These are phyloP conservation scores for Larix sibirica DNA, from an alignment of 83 land plant genomes.

Conservation along the genomic window DNA sequence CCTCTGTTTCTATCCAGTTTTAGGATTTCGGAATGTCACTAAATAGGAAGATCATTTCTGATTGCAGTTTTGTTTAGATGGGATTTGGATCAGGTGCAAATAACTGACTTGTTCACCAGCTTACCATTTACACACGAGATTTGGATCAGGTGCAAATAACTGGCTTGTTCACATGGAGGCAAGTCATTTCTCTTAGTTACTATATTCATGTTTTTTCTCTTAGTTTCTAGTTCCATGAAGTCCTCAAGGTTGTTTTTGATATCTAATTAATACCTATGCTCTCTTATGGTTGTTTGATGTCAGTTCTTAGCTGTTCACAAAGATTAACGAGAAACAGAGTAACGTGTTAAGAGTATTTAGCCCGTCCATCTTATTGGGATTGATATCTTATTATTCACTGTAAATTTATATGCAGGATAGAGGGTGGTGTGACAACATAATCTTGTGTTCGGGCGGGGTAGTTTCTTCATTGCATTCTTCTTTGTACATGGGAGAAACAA, in stretches of 20 bases:
- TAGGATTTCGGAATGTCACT: background rate
- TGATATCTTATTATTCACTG: no score
- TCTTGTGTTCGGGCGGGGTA: conserved; percentile 34
- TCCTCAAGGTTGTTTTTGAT: no score
- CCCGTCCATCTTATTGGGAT: no score
- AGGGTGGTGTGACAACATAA: conserved; percentile 67
- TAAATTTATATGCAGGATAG: conserved; percentile 43
- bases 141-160: conserved; percentile 23
- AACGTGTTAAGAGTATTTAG: no score
- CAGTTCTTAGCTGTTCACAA: no score
- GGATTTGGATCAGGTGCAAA: background rate
- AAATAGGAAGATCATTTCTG: background rate
- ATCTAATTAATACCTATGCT: no score
- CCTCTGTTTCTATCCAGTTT: no score
- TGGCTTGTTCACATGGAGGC: conserved; percentile 30
- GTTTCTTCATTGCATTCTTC: conserved; percentile 53
- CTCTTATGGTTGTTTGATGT: no score
- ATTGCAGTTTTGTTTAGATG: conserved; percentile 31
- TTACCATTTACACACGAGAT: conserved; percentile 25
- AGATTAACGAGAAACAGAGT: no score
- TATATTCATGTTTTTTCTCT: background rate
- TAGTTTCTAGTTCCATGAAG: no score
- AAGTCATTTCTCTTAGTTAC: background rate
- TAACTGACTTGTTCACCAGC: conserved; percentile 11
- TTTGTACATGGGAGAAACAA: conserved; percentile 31